A percentile compares a stretch with the other conserved stretches of the same genome.
These are phyloP conservation scores for Hypocreales sp. DNA, from an alignment of 2,329 filamentous ascomycete genomes.

Conservation along the genomic window DNA sequence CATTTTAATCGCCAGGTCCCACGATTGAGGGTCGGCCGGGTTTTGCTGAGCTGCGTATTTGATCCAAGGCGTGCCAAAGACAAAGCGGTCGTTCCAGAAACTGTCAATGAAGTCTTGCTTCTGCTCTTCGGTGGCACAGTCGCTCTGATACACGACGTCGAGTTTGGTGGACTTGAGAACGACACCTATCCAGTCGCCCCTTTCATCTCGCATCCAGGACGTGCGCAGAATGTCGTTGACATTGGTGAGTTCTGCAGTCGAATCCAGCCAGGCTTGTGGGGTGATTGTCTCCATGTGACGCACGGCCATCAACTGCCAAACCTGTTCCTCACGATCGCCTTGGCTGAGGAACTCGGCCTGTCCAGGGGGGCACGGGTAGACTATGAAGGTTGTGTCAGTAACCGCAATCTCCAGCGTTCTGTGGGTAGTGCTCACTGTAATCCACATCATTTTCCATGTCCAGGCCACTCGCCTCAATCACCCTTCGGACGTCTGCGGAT, in stretches of 20 bases:
- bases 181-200: conserved; percentile 8
- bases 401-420: too few species aligned
- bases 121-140: conserved; percentile 8
- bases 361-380: conserved; percentile 14
- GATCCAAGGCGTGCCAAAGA: conserved; percentile 16
- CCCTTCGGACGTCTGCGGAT: background rate
- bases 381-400: too few species aligned
- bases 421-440: too few species aligned
- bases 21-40: conserved; percentile 6
- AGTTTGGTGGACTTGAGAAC: conserved; percentile 6
- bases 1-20: conserved; percentile 16
- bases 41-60: conserved; percentile 14
- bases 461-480: conserved; percentile 1
- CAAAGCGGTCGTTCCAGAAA: conserved; percentile 12
- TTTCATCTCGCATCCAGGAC: conserved; percentile 5
- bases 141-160: conserved; percentile 3
- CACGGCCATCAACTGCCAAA: conserved; percentile 11
- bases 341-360: conserved; percentile 15
- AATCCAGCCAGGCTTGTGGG: conserved; percentile 7
- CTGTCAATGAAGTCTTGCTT: conserved; percentile 8
- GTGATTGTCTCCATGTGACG: conserved; percentile 7
- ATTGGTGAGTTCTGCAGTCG: conserved; percentile 5
- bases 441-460: background rate
- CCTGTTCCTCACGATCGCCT: conserved; percentile 5
- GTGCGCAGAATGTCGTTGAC: conserved; percentile 11